Base-by-base conservation (phyloP, 495 filamentous ascomycete species). In the Neurospora terricola region DNA sequence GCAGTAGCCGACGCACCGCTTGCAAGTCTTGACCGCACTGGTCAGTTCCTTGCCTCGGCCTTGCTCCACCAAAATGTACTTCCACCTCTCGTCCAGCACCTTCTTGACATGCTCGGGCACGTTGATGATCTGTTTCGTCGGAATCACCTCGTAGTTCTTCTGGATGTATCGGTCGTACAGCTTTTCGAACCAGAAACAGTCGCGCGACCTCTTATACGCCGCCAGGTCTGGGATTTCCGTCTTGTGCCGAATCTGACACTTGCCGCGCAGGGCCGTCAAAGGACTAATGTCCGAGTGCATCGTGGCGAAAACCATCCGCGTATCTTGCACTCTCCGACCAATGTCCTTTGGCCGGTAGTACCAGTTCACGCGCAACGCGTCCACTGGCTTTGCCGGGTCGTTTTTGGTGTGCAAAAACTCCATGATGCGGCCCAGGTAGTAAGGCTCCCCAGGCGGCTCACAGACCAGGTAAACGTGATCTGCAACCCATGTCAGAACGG, bases 261-360 rank as follows among this genome's bases (percentile, higher is more conserved):
- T 97, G 70, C 96, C 96, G 76, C 96, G 93, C 73, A 99, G 84
- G 38, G 96, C 91, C 70, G 93, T 91, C 74, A 99, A 87, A 59
- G 96, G 96, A 79, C 93, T 97, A 70, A 92, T 93, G 82, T 99
- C 96, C 38, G 96, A 98, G 77, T 99, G 96, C 96, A 99, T 99
- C 12, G 95, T 97, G 70, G 93, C 94, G 82, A 94, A 98, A 38
- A 98, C 87, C 74, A 93, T 85, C 72, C 96, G 90, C 70, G 91
- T 93, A 83, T 99, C 96, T 76, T 91, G 91, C 75, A 92, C 91
- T 80, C 94, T 94, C 68, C 93, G 92, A 74, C 93, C 92, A 72
- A 99, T 96, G 80, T 99, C 96, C 82, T 94, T 93, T 70, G 96
- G 95, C 18, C 96, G 89, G 80, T 98, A 98, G 82, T 94, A 98